A percentile compares a stretch with the other conserved stretches of the same genome.
Evolutionary conservation across 176 grass and related monocot species (phyloP).

Genomic region (Coix lacrymajobi): DNA sequence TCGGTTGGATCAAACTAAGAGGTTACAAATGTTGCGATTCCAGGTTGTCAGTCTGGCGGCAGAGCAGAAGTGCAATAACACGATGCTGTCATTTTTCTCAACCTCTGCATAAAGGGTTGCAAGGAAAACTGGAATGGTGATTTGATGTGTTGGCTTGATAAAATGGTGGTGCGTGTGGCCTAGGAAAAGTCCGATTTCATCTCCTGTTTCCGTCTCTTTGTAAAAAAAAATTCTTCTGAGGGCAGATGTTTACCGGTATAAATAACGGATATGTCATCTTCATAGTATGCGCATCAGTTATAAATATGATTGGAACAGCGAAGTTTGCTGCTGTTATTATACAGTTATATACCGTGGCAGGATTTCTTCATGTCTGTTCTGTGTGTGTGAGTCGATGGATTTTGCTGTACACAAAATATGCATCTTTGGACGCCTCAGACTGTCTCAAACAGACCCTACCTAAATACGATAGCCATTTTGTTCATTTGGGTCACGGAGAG

Average conservation of each 20-base stretch:
- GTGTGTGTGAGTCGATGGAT: neutral
- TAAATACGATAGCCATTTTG: too few relatives aligned
- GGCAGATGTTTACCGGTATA: constrained; percentile 32
- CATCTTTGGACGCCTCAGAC: too few relatives aligned
- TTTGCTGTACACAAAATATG: neutral
- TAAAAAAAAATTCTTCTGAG: constrained; percentile 35
- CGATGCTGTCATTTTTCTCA: constrained; percentile 2
- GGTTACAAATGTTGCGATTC: neutral
- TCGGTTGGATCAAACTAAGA: constrained; percentile 25
- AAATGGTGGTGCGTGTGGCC: neutral
- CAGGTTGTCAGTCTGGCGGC: constrained; percentile 4
- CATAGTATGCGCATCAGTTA: neutral
- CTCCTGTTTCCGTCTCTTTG: constrained; percentile 27
- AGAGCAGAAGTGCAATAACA: neutral
- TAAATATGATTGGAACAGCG: constrained; percentile 30
- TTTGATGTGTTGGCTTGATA: constrained; percentile 36
- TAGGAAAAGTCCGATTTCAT: neutral
- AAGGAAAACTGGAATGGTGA: neutral
- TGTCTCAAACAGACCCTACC: too few relatives aligned
- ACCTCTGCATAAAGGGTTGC: constrained; percentile 24
- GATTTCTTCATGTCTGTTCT: neutral
- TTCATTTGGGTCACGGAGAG: too few relatives aligned
- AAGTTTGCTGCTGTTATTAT: neutral
- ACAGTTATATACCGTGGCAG: neutral
- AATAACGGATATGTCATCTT: constrained; percentile 33